Evolutionary conservation across 2,329 filamentous ascomycete species (phyloP).

Genomic region (Fusarium dimerum): DNA sequence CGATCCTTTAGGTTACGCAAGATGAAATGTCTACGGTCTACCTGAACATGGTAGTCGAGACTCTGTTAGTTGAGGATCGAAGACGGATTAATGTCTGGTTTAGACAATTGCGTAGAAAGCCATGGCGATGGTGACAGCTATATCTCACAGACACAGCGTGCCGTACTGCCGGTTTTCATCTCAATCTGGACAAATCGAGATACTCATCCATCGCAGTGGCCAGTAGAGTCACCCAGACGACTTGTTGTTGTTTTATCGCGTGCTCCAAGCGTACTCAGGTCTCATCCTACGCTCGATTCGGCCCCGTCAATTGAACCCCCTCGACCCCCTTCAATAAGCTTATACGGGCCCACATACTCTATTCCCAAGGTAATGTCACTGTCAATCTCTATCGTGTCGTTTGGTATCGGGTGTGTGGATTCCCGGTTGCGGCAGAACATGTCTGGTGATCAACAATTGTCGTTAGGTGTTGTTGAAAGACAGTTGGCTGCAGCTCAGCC

Average conservation of each 20-base stretch:
- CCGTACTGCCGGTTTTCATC: slow-evolving; percentile 1
- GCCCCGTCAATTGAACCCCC: slow-evolving; percentile 8
- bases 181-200: slow-evolving; percentile 7
- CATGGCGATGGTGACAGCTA: slow-evolving; percentile 24
- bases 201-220: not conserved
- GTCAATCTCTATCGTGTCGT: not conserved
- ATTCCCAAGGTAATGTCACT: slow-evolving; percentile 3
- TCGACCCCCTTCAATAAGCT: slow-evolving; percentile 18
- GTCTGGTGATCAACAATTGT: slow-evolving; percentile 1
- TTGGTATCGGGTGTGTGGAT: not conserved
- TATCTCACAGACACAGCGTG: not conserved
- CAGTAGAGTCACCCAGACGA: not conserved
- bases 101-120: slow-evolving; percentile 24
- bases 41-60: not conserved
- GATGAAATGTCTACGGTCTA: not conserved
- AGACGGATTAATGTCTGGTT: slow-evolving; percentile 4
- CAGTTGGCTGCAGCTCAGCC: not conserved
- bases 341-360: slow-evolving; percentile 18
- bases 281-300: slow-evolving; percentile 2
- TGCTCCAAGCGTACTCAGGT: not conserved
- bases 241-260: not conserved
- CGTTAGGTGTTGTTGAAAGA: slow-evolving; percentile 12
- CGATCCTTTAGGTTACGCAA: not conserved
- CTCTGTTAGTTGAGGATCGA: not conserved
- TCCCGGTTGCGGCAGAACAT: slow-evolving; percentile 1